A percentile compares a stretch with the other conserved stretches of the same genome.
Evolutionary conservation across 1,284 basidiomycete species (phyloP).

Genomic region (Ganoderma lucidum): DNA sequence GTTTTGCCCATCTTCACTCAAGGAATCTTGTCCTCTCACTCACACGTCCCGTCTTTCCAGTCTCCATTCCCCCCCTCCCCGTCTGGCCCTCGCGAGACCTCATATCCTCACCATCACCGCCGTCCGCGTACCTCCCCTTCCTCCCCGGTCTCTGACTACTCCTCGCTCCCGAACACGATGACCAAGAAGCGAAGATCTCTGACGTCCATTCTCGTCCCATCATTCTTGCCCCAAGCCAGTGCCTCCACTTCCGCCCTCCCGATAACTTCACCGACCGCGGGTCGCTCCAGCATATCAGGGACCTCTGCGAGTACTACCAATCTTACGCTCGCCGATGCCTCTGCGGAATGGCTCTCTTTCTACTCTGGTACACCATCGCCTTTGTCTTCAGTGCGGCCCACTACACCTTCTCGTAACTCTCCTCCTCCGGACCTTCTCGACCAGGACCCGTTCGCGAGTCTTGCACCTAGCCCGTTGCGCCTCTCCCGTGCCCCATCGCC

Average conservation of each 20-base stretch:
- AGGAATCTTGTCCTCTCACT: conserved; percentile 24
- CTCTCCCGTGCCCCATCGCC: conserved; percentile 32
- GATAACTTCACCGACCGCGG: neutral
- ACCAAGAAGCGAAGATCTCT: conserved; percentile 59
- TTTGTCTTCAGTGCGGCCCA: conserved; percentile 24
- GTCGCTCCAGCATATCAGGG: conserved; percentile 6
- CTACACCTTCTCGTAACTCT: conserved; percentile 37
- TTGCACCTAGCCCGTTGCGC: conserved; percentile 44
- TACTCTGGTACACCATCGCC: conserved; percentile 32
- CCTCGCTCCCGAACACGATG: conserved; percentile 35
- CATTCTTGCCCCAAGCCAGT: conserved; percentile 46
- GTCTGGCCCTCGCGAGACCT: conserved; percentile 16
- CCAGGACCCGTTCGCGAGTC: conserved; percentile 75
- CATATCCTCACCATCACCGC: conserved; percentile 15
- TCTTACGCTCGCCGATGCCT: conserved; percentile 21
- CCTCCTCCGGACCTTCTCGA: conserved; percentile 60
- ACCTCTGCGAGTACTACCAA: conserved; percentile 13
- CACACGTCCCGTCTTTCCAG: conserved; percentile 29
- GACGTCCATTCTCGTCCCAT: conserved; percentile 55
- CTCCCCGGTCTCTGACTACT: conserved; percentile 17
- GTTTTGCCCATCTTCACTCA: conserved; percentile 30
- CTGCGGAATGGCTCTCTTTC: conserved; percentile 31
- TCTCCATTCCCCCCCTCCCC: conserved; percentile 17
- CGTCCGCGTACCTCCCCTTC: conserved; percentile 28
- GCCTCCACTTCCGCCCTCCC: conserved; percentile 20